These are phyloP conservation scores for Rhizoclosmatium globosum DNA, from an alignment of 192 early-diverging fungal species.

Conservation along the genomic window DNA sequence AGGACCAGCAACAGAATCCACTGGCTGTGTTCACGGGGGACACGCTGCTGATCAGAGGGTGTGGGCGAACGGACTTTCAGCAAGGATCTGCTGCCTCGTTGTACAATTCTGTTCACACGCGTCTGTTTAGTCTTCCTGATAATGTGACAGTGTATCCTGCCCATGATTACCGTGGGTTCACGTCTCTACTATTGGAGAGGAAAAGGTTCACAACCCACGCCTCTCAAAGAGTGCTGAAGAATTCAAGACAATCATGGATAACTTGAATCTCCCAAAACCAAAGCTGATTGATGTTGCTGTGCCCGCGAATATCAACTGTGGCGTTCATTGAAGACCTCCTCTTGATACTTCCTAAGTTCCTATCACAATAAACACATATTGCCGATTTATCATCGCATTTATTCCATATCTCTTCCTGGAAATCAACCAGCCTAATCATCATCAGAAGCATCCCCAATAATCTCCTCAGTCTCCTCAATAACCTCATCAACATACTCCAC, in stretches of 20 bases:
- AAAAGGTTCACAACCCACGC: slow-evolving; percentile 37
- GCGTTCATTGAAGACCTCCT: not conserved
- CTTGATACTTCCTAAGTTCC: too few species aligned
- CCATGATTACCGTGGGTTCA: slow-evolving; percentile 40
- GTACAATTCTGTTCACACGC: slow-evolving; percentile 38
- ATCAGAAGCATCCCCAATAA: slow-evolving; percentile 28
- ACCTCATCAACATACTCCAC: slow-evolving; percentile 92
- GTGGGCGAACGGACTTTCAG: slow-evolving; percentile 47
- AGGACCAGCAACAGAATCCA: not conserved
- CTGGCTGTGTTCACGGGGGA: slow-evolving; percentile 41
- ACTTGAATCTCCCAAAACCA: slow-evolving; percentile 35
- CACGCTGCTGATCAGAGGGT: slow-evolving; percentile 38
- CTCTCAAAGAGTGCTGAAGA: slow-evolving; percentile 37
- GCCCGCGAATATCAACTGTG: slow-evolving; percentile 14
- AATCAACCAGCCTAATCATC: slow-evolving; percentile 1
- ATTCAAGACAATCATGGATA: slow-evolving; percentile 40
- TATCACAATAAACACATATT: too few species aligned
- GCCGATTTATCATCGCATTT: too few species aligned
- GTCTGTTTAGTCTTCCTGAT: slow-evolving; percentile 38
- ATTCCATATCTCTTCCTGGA: too few species aligned
- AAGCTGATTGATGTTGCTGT: slow-evolving; percentile 32
- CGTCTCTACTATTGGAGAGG: slow-evolving; percentile 30
- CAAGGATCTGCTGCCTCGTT: slow-evolving; percentile 23
- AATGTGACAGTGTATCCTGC: slow-evolving; percentile 31
- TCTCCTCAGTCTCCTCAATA: slow-evolving; percentile 75